Base-by-base conservation (phyloP, 768 basidiomycete genomes). In the Boletus sensibilis region DNA sequence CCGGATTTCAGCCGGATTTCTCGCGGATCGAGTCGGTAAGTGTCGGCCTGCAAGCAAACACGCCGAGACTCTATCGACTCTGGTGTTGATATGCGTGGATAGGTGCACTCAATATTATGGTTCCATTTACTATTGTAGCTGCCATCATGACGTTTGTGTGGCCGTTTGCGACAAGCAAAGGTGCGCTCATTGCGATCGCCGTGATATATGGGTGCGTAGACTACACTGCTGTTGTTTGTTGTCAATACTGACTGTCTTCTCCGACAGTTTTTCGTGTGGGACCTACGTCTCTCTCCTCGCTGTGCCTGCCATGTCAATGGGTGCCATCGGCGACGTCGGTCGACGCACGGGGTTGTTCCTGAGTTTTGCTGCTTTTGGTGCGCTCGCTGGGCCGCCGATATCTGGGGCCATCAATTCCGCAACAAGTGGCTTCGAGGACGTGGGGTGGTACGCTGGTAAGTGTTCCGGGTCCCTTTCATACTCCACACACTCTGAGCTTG, bases 21-120 rank as follows among this genome's bases (percentile, higher is more conserved):
- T 85, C 1, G 79, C 80, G 2, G 88, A 90, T 69, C 65, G 72
- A 20, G 35, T 81, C 23, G 85, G 85, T 83, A 49, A 11, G 74
- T 59, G 13, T 41, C 8, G 1, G 0, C 33, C 31, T 29, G 16
- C n/a, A 38, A 12, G 11, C 10, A 42, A 20, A 41, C 20, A 38
- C 7, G 33, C 8, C 5, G 18, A 29, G 7, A 29, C 27, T 35
- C 3, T 20, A 31, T 39, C 9, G 14, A 29, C 13, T n/a, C 9
- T n/a, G n/a, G 18, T 23, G 3, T 16, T 53, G 6, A 56, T 27
- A 12, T 25, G 4, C 9, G 27, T 33, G 41, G 25, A 29, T 18
- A 85, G 90, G 90, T 16, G 68, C 82, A 0, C 74, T 90, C 60
- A 92, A 87, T 58, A 74, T 87, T 31, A 85, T 91, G 78, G 79